Base-by-base conservation (phyloP, 164 flowering plant genomes). In the Nelumbo lutea region DNA sequence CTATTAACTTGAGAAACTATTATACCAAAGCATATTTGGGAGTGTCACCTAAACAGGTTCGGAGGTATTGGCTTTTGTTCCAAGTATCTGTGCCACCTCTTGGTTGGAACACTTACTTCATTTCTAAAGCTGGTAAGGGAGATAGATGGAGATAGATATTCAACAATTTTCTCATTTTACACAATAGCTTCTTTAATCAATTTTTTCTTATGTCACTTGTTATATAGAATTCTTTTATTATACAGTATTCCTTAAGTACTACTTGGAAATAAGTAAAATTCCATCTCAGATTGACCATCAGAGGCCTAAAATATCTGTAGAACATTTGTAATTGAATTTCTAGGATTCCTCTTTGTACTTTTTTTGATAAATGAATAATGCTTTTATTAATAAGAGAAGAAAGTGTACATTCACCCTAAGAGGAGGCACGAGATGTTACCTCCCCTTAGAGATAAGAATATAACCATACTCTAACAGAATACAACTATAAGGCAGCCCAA, bases 91-190 rank as follows among this genome's bases (percentile, higher is more conserved):
- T 88, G 72, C 93, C 90, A 13, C 88, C 96, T 64, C 75, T 93
- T 66, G 98, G 96, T 66, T 89, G 92, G 93, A 90, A 75, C 72
- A 93, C 97, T 8, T 90, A 84, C 76, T 89, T 90, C 72, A 74
- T 93, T 78, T 84, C 93, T 45, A 81, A 79, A 68, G 65, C 79
- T 53, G 55, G 78, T 41, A 79, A 62, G 41, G 75, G 58, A 73
- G 87, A 92, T 87, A 79, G 40, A 42, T 52, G 5, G 27, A 27
- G 27, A 27, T 53, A 53, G 11, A 15, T 53, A 1, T 53, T 65
- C 44, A 40, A 1, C 64, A 4, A 58, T 42, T 47, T 14, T 66
- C 15, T 68, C 44, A 50, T 52, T 67, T 9, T 60, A 9, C 11
- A 14, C 57, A 11, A 53, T 53, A 11, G 44, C 8, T 58, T 66